Evolutionary conservation across 805 yeast species (phyloP), one percentile per base, ranked within the genome.

Genomic region (Metschnikowia picachoensis): DNA sequence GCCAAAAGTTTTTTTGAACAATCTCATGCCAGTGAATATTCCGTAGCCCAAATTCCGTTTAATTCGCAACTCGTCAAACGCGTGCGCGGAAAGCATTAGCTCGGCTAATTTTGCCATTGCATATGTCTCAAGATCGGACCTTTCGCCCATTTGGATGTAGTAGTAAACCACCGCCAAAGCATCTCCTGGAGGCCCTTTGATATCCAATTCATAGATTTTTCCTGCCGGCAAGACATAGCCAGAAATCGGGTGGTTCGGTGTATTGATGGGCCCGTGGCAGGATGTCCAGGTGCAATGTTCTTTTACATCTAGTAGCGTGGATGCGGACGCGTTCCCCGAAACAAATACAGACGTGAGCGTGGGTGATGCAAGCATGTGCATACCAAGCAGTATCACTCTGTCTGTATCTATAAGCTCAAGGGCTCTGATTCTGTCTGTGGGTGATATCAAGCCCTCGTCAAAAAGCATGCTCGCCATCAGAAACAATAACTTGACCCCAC

Each of bases 11-110:
- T 72, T 68, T 44, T 81, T 66, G 2, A 28, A 79, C 60, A 76
- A 54, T 48, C 86, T 64, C 25, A 74, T 45, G 0, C 89, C 89
- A 16, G 82, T 77, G n/a, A 74, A 52, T 0, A 83, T 79, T 5
- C 74, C 70, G 57, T 85, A 85, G 0, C 88, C 91, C 44, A 85
- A 60, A 51, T 80, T 85, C 47, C 72, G 73, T 52, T 73, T 75
- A 15, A 71, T 72, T 49, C 91, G 64, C 14, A 85, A 60, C 39
- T 77, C 81, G 2, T 73, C 65, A 1, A 67, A 61, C 15, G 79
- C 65, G 1, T 72, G 62, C 8, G 68, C 51, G 0, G 79, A 67
- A 52, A 84, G 54, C n/a, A 77, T 41, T 57, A 68, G 77, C 1
- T 78, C 72, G 1, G 77, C 52, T 5, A 85, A 58, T 16, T 65